phyloP scores from a whole-genome alignment of 192 early-diverging fungal genomes.

The Backusella luteola region DNA sequence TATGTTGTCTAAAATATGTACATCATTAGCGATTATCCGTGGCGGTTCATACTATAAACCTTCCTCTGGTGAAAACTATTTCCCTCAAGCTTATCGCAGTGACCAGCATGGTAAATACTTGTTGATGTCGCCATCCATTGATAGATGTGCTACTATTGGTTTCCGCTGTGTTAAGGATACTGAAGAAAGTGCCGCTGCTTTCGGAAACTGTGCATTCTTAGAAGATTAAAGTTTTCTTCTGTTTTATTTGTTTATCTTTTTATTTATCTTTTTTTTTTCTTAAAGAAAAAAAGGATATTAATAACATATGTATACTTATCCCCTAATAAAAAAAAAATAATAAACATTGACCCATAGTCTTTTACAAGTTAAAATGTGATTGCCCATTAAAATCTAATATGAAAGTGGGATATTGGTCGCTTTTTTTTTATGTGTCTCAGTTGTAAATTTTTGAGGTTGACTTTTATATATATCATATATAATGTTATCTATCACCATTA shows the following conservation, averaged over 20 bases:
- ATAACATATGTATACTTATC: neutral
- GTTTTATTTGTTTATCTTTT: neutral
- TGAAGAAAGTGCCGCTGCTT: slow-evolving; percentile 18
- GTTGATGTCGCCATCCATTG: slow-evolving; percentile 21
- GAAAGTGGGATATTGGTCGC: neutral
- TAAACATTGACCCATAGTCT: neutral
- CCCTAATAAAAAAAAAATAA: neutral
- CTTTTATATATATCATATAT: no score
- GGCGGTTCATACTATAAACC: slow-evolving; percentile 24
- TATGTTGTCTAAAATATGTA: neutral
- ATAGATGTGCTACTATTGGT: slow-evolving; percentile 22
- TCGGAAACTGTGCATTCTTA: slow-evolving; percentile 21
- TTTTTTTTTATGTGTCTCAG: no score
- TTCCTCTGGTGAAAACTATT: slow-evolving; percentile 9
- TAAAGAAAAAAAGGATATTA: neutral
- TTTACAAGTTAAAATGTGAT: neutral
- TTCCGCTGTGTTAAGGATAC: slow-evolving; percentile 31
- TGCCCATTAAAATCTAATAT: neutral
- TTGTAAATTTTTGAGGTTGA: no score
- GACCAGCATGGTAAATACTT: slow-evolving; percentile 24
- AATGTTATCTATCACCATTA: no score
- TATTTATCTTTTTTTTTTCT: neutral
- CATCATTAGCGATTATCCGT: slow-evolving; percentile 19
- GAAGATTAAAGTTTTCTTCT: neutral
- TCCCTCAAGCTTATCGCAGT: slow-evolving; percentile 25